Percentiles rank a stretch among this genome's conserved stretches.
Conservation (phyloP, 75 land plant genomes). For the Pseudotsuga menziesii region DNA sequence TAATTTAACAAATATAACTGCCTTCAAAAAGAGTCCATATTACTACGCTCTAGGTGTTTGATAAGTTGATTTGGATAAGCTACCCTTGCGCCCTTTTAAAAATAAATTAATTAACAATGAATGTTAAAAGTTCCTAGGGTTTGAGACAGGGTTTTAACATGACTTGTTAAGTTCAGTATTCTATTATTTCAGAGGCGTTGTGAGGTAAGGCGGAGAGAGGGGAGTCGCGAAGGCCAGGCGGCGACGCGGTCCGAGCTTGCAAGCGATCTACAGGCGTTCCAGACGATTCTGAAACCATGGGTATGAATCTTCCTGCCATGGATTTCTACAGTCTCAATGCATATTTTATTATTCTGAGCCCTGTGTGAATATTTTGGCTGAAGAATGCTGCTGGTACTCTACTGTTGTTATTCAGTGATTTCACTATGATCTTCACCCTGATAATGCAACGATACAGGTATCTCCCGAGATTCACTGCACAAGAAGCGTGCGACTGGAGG, state of each 20-base stretch:
- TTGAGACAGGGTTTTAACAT: no score
- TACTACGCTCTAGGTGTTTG: no score
- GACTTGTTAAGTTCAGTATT: no score
- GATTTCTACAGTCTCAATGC: background rate
- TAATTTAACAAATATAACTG: no score
- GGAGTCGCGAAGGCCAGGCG: no score
- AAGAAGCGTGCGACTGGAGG: constrained; percentile 40
- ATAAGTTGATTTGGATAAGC: no score
- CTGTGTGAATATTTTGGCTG: background rate
- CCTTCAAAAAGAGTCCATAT: no score
- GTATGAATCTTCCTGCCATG: background rate
- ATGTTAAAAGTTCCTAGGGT: no score
- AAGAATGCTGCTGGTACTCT: background rate
- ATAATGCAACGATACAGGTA: constrained; percentile 25
- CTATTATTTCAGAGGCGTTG: no score
- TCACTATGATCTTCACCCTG: background rate
- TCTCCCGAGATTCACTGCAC: constrained; percentile 54
- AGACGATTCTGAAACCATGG: background rate
- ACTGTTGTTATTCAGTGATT: background rate
- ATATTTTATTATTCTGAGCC: background rate
- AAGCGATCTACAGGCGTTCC: background rate
- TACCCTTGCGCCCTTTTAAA: no score
- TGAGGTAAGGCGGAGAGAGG: no score
- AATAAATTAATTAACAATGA: no score
- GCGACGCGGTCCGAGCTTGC: background rate